Evolutionary conservation across 2,329 filamentous ascomycete genomes (phyloP), one percentile per base, ranked within the genome.

Genomic region (Aspergillus proliferans): DNA sequence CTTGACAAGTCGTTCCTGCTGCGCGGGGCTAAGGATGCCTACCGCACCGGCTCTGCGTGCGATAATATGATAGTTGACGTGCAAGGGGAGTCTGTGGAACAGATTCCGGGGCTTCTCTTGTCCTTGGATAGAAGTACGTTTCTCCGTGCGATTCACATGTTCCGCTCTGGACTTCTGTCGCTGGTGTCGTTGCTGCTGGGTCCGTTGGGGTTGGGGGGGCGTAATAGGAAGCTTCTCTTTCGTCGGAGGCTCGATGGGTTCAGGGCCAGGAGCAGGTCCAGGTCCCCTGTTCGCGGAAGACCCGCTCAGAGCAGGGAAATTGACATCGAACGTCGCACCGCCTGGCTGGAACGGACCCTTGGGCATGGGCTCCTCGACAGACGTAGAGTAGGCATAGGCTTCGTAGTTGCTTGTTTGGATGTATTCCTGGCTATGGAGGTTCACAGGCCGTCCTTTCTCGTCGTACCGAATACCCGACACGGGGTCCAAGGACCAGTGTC

Each of bases 21-120:
- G 66, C 15, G 61, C 57, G 3, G 39, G 28, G 44, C 58, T 58
- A 24, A 69, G 44, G 22, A 66, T 53, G 3, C 55, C 56, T 4
- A 59, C 48, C 2, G 58, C 63, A 6, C 54, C 57, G 15, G 59
- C 52, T 15, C 60, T 60, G 9, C 61, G 50, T 2, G 58, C 56
- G 43, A 69, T 65, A n/a, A 68, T 65, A 26, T 51, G 49, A 18
- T 56, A 52, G 63, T 64, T 68, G 12, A 63, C 4, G 3, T 61
- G 53, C 21, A 64, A 49, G 4, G 64, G 56, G 12, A 69, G 41
- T 3, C 58, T 57, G 41, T 60, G 64, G n/a, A 57, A 58, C 47
- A 57, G 61, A 6, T 46, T 40, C 6, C 52, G 33, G 47, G 59
- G 60, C 26, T 40, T 45, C 47, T 30, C 33, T 6, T 38, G 34